Percentiles rank a stretch among this genome's conserved stretches.
Evolutionary conservation across 768 basidiomycete genomes (phyloP).

Genomic region (Phylloporus sp.): DNA sequence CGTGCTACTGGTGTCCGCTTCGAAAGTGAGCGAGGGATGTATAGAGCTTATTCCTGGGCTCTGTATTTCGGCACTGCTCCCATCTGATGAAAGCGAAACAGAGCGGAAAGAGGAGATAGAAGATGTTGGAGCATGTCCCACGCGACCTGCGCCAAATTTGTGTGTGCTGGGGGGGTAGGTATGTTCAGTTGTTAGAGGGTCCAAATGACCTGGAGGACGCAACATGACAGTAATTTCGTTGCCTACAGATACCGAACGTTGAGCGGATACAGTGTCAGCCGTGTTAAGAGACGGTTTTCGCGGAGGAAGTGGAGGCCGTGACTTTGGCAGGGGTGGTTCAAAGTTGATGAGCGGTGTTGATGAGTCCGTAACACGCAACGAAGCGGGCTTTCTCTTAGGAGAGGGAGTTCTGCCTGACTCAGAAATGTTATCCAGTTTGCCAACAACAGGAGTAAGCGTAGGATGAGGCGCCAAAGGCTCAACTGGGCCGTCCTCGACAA

Average conservation of each 20-base stretch:
- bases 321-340: constrained; percentile 47
- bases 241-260: constrained; percentile 18
- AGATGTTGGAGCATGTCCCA: constrained; percentile 56
- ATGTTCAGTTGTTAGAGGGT: constrained; percentile 55
- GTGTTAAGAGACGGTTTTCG: constrained; percentile 57
- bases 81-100: constrained; percentile 72
- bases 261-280: constrained; percentile 37
- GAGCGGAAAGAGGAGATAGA: constrained; percentile 84
- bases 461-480: constrained; percentile 13
- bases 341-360: constrained; percentile 52
- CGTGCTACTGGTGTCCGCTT: constrained; percentile 33
- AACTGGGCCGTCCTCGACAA: constrained; percentile 56
- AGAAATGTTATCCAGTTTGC: constrained; percentile 16
- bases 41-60: constrained; percentile 22
- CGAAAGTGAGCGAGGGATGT: constrained; percentile 46
- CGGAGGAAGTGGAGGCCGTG: constrained; percentile 61
- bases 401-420: constrained; percentile 25
- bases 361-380: constrained; percentile 7
- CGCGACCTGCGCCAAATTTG: constrained; percentile 31
- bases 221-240: constrained; percentile 16
- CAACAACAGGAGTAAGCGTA: constrained; percentile 3
- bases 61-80: constrained; percentile 28
- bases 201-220: constrained; percentile 35
- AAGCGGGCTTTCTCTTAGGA: constrained; percentile 11
- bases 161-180: constrained; percentile 47